These are phyloP conservation scores for Diaporthe humulicola DNA, from an alignment of 2,329 filamentous ascomycete genomes.

Conservation along the genomic window DNA sequence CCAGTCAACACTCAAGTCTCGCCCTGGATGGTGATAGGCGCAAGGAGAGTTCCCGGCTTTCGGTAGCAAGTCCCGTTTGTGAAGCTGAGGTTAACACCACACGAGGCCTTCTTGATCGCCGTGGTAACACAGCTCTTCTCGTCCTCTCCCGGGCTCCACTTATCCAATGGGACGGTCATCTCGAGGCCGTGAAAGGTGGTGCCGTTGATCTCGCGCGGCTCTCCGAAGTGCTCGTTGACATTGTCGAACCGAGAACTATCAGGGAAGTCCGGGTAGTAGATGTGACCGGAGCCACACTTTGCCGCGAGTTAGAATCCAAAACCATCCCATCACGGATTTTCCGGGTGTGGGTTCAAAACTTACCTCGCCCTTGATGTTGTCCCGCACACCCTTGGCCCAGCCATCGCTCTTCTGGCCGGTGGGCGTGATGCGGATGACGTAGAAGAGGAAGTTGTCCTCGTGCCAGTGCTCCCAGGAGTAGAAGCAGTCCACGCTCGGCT, in stretches of 20 bases:
- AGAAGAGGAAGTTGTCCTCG: constrained; percentile 22
- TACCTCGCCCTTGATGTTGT: constrained; percentile 22
- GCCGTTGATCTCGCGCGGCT: constrained; percentile 5
- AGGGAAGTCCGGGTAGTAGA: background rate
- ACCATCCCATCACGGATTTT: background rate
- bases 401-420: constrained; percentile 8
- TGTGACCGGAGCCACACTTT: background rate
- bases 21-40: background rate
- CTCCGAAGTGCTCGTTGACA: background rate
- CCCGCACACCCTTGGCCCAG: constrained; percentile 7
- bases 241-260: background rate
- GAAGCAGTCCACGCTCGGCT: constrained; percentile 30
- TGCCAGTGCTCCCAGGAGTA: constrained; percentile 32
- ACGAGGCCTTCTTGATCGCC: constrained; percentile 29
- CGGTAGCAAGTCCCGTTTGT: constrained; percentile 10
- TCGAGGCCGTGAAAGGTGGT: constrained; percentile 18
- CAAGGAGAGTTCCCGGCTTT: constrained; percentile 7
- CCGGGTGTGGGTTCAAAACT: background rate
- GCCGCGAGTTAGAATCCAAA: background rate
- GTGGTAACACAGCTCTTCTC: constrained; percentile 7
- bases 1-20: background rate
- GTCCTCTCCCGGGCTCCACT: background rate
- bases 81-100: constrained; percentile 14
- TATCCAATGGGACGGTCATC: background rate
- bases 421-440: constrained; percentile 29